Evolutionary conservation across 2,329 filamentous ascomycete genomes (phyloP).

Genomic region (Arthroderma sp.): DNA sequence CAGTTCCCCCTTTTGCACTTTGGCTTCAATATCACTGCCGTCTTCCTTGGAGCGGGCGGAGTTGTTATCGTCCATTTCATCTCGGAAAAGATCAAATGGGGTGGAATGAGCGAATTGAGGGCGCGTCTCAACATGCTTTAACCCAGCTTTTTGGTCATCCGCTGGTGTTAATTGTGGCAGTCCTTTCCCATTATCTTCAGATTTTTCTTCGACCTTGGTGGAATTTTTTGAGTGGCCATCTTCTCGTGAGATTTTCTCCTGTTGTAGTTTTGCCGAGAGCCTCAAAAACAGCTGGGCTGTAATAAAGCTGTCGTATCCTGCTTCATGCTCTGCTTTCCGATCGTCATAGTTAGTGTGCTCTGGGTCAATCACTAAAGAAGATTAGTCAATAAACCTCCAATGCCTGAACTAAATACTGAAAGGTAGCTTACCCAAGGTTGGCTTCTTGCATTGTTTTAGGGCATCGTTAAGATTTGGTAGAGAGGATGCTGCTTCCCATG

Average conservation of each 20-base stretch:
- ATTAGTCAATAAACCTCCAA: not conserved
- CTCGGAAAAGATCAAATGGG: conserved; percentile 18
- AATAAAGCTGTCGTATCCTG: conserved; percentile 49
- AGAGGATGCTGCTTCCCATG: conserved; percentile 3
- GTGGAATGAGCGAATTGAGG: conserved; percentile 17
- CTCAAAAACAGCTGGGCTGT: conserved; percentile 47
- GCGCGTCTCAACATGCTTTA: too few relatives aligned
- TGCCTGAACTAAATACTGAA: not conserved
- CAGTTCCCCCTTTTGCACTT: conserved; percentile 25
- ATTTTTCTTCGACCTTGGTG: not conserved
- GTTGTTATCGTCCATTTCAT: conserved; percentile 11
- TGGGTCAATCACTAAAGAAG: conserved; percentile 18
- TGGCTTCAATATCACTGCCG: conserved; percentile 4
- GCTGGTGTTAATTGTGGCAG: too few relatives aligned
- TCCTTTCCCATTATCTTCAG: not conserved
- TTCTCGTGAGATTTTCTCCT: conserved; percentile 13
- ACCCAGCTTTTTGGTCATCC: too few relatives aligned
- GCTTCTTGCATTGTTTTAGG: conserved; percentile 15
- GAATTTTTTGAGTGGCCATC: not conserved
- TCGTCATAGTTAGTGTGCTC: conserved; percentile 20
- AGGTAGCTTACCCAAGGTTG: conserved; percentile 20
- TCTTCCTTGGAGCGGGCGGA: not conserved
- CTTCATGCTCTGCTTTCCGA: conserved; percentile 37
- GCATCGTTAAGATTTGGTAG: conserved; percentile 9
- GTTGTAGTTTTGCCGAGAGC: conserved; percentile 39